Evolutionary conservation across 495 filamentous ascomycete genomes (phyloP).

Genomic region (Penicillium diatomitis): DNA sequence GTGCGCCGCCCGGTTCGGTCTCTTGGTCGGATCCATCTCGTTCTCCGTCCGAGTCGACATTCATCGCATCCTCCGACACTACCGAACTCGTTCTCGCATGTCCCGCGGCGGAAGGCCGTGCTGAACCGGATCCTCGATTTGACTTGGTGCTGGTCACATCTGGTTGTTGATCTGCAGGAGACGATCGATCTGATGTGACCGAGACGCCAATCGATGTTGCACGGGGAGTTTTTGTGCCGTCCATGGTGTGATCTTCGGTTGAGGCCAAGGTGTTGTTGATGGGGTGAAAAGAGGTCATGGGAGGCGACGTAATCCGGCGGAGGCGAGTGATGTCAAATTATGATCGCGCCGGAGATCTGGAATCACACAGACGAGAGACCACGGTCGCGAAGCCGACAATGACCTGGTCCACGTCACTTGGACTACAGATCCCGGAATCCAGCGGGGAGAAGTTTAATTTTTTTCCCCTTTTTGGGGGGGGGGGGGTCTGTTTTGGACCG

Average conservation of each 20-base stretch:
- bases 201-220: slow-evolving; percentile 38
- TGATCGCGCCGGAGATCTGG: background rate
- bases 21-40: slow-evolving; percentile 72
- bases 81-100: slow-evolving; percentile 20
- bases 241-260: slow-evolving; percentile 41
- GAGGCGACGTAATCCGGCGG: slow-evolving; percentile 18
- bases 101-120: slow-evolving; percentile 7
- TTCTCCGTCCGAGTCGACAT: slow-evolving; percentile 61
- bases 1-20: slow-evolving; percentile 53
- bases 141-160: slow-evolving; percentile 4
- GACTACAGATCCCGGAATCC: slow-evolving; percentile 7
- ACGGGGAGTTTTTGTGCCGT: slow-evolving; percentile 53
- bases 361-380: slow-evolving; percentile 9
- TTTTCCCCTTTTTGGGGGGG: too few species aligned
- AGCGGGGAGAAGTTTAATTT: slow-evolving; percentile 9
- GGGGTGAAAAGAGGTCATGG: slow-evolving; percentile 59
- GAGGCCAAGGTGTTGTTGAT: slow-evolving; percentile 69
- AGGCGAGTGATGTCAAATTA: slow-evolving; percentile 40
- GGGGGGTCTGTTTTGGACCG: too few species aligned
- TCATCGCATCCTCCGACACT: slow-evolving; percentile 68
- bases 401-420: slow-evolving; percentile 12
- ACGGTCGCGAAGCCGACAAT: slow-evolving; percentile 16
- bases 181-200: slow-evolving; percentile 22
- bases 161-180: slow-evolving; percentile 14
- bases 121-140: slow-evolving; percentile 5